These are phyloP conservation scores for Huntiella abstrusa DNA, from an alignment of 2,329 filamentous ascomycete genomes.

Conservation along the genomic window DNA sequence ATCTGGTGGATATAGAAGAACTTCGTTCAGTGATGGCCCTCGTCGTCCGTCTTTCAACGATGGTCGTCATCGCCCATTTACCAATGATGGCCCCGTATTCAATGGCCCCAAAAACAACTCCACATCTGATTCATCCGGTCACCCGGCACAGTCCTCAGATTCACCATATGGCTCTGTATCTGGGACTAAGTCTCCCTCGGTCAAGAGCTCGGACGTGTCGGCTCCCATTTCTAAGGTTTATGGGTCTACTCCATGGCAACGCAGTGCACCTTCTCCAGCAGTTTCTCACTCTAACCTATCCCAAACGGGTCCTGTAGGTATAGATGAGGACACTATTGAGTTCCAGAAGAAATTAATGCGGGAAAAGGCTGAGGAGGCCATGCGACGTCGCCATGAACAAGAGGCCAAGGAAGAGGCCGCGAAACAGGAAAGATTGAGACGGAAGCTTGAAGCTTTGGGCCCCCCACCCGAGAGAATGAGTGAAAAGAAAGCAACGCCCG, in stretches of 20 bases:
- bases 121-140: background rate
- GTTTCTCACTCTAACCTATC: background rate
- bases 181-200: background rate
- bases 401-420: constrained; percentile 56
- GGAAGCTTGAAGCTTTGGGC: constrained; percentile 53
- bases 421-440: constrained; percentile 47
- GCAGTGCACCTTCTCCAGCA: background rate
- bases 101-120: background rate
- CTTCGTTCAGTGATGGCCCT: constrained; percentile 9
- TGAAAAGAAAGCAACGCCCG: constrained; percentile 28
- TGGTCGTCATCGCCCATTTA: background rate
- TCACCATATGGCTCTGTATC: background rate
- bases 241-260: background rate
- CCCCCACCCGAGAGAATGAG: constrained; percentile 42
- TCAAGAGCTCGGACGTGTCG: background rate
- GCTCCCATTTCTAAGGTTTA: background rate
- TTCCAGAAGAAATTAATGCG: constrained; percentile 55
- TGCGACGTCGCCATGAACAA: constrained; percentile 48
- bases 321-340: constrained; percentile 35
- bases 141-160: no score
- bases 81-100: background rate
- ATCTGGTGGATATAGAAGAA: constrained; percentile 4
- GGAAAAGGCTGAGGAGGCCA: constrained; percentile 48
- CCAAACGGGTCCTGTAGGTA: background rate
- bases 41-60: constrained; percentile 1